Evolutionary conservation across 768 basidiomycete species (phyloP).

Genomic region (Ramaria sp.): DNA sequence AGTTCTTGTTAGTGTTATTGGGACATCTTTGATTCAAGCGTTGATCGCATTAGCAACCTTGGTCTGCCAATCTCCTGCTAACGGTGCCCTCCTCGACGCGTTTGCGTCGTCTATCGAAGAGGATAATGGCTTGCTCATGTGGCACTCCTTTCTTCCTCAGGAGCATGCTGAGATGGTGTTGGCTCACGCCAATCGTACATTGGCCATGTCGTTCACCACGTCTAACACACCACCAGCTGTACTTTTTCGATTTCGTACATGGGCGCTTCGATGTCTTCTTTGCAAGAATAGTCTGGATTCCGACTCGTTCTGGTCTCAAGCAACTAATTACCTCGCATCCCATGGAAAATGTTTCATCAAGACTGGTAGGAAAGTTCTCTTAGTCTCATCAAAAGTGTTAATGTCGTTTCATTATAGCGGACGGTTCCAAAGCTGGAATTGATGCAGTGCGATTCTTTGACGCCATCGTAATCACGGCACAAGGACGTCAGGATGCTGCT

Average conservation of each 20-base stretch:
- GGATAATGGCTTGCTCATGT: constrained; percentile 24
- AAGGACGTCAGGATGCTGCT: neutral
- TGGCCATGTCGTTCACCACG: constrained; percentile 25
- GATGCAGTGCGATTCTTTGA: constrained; percentile 3
- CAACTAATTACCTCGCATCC: neutral
- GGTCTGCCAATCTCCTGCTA: neutral
- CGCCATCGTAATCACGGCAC: neutral
- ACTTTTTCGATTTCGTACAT: constrained; percentile 27
- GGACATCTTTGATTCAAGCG: constrained; percentile 48
- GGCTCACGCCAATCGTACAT: constrained; percentile 45
- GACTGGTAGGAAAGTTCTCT: neutral
- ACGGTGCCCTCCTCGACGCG: neutral
- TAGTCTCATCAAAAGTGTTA: neutral
- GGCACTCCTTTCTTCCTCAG: constrained; percentile 33
- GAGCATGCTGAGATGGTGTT: constrained; percentile 49
- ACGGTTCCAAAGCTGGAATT: neutral
- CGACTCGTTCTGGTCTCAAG: constrained; percentile 61
- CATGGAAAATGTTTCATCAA: constrained; percentile 2
- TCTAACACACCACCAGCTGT: constrained; percentile 16
- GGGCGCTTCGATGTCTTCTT: constrained; percentile 37
- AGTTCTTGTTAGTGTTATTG: constrained; percentile 39
- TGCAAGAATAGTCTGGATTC: constrained; percentile 35
- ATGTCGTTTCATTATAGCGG: neutral
- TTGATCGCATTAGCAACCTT: constrained; percentile 25
- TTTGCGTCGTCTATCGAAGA: constrained; percentile 5